Evolutionary conservation across 805 yeast species (phyloP), one percentile per base, ranked within the genome.

Genomic region (Kazachstania bromeliacearum): DNA sequence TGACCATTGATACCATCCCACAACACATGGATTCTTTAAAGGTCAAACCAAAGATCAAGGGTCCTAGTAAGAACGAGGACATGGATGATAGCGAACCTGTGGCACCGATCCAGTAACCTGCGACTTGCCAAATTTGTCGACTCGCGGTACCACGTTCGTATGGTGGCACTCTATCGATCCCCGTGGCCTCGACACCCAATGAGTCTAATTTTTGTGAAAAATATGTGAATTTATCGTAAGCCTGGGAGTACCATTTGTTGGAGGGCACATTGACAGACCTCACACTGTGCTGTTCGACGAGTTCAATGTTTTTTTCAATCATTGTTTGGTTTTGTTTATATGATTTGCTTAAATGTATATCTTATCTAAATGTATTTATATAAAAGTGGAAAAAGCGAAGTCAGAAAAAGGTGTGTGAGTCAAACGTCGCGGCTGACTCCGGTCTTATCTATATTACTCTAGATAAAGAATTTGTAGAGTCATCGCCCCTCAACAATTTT

Each of bases 71-170:
- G 51, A 73, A 85, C 1, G 92, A 75, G 1, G 94, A 80, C 87
- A 85, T 82, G 1, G 95, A 83, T 2, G 94, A 79, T n/a, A 85
- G 63, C 0, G 94, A 87, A 35, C 94, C 94, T 40, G 88, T 72
- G 0, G 89, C 95, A 28, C 88, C 77, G 12, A 83, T 51, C 95
- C 95, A 85, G 30, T 85, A 67, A 2, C 92, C 87, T 9, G 70
- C 57, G 13, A 83, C 84, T 12, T 69, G 63, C 4, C 69, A 24
- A 31, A 65, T 58, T 35, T 60, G 64, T 10, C 50, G 51, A 24
- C 47, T 53, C 21, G 52, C 45, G 4, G 63, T 53, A n/a, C 79
- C 68, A 40, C 88, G 60, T 33, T 80, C 83, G 42, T 76, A 66
- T 0, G 92, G 82, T 28, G 70, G 61, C 22, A 81, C 74, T 41